phyloP scores from a whole-genome alignment of 495 filamentous ascomycete genomes.

The Aspergillus haitiensis region DNA sequence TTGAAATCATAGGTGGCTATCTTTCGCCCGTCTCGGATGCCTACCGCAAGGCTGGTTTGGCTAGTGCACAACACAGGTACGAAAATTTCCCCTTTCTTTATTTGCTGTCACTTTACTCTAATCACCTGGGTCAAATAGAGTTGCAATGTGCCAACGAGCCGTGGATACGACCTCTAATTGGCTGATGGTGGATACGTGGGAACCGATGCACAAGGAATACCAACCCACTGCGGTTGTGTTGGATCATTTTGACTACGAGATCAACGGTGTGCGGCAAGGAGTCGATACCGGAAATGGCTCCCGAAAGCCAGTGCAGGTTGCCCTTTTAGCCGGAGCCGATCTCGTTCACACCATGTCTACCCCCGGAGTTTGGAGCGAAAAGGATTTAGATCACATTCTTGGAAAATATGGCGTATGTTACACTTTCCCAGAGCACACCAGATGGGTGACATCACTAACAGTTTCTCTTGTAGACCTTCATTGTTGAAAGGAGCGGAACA shows the following conservation, averaged over 20 bases:
- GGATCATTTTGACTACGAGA: constrained; percentile 85
- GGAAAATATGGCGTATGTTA: constrained; percentile 66
- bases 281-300: constrained; percentile 65
- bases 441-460: constrained; percentile 7
- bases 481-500: constrained; percentile 86
- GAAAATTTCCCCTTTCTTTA: constrained; percentile 16
- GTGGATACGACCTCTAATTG: constrained; percentile 71
- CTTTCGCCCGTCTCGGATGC: constrained; percentile 78
- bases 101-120: background rate
- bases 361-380: constrained; percentile 73
- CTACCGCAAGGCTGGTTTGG: constrained; percentile 89
- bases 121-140: constrained; percentile 24
- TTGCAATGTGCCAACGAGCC: constrained; percentile 75
- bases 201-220: constrained; percentile 72
- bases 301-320: constrained; percentile 62
- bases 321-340: constrained; percentile 78
- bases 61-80: constrained; percentile 69
- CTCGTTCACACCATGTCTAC: constrained; percentile 84
- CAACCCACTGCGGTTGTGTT: constrained; percentile 85
- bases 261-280: constrained; percentile 75
- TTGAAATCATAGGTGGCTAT: constrained; percentile 83
- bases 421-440: background rate
- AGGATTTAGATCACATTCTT: constrained; percentile 86
- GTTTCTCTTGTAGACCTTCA: constrained; percentile 59
- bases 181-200: constrained; percentile 87